A percentile compares a stretch with the other conserved stretches of the same genome.
phyloP scores from a whole-genome alignment of 208 protist species.

The Borovskyia barvae region DNA sequence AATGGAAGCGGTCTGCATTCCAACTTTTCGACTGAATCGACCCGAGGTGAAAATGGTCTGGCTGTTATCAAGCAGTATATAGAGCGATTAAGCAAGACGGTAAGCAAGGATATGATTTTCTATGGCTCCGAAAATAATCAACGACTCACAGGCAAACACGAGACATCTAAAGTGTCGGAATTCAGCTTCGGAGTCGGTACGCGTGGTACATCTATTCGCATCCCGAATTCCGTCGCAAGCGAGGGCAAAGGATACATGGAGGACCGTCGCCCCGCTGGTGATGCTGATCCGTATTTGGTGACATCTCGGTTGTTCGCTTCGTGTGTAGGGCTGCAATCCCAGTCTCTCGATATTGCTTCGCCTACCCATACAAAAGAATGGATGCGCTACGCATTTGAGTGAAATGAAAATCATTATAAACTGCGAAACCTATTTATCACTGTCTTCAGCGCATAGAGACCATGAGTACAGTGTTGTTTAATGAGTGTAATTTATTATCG shows the following conservation, averaged over 20 bases:
- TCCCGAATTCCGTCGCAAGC: constrained; percentile 90
- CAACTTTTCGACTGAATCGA: constrained; percentile 96
- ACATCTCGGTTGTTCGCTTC: constrained; percentile 90
- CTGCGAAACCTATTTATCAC: too few species aligned
- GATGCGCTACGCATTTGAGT: constrained; percentile 55
- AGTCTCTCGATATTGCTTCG: constrained; percentile 55
- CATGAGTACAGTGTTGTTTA: too few species aligned
- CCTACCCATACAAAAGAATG: constrained; percentile 60
- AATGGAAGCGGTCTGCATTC: constrained; percentile 97
- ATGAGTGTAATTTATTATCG: too few species aligned
- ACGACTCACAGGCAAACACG: constrained; percentile 84
- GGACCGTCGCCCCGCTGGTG: constrained; percentile 95
- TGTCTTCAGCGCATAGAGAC: too few species aligned
- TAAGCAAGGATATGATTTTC: constrained; percentile 80
- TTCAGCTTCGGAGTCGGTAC: constrained; percentile 85
- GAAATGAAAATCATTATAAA: too few species aligned
- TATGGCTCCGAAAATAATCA: constrained; percentile 88
- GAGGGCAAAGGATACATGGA: constrained; percentile 97
- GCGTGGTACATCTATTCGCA: constrained; percentile 94
- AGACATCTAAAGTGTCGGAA: constrained; percentile 75
- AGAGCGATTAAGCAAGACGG: constrained; percentile 63
- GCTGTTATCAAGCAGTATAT: constrained; percentile 77
- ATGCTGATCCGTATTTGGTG: constrained; percentile 97
- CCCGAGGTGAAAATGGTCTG: constrained; percentile 69
- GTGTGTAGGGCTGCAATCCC: constrained; percentile 53